phyloP scores from a whole-genome alignment of 2,329 filamentous ascomycete genomes.

The Cadophora luteo-olivacea region DNA sequence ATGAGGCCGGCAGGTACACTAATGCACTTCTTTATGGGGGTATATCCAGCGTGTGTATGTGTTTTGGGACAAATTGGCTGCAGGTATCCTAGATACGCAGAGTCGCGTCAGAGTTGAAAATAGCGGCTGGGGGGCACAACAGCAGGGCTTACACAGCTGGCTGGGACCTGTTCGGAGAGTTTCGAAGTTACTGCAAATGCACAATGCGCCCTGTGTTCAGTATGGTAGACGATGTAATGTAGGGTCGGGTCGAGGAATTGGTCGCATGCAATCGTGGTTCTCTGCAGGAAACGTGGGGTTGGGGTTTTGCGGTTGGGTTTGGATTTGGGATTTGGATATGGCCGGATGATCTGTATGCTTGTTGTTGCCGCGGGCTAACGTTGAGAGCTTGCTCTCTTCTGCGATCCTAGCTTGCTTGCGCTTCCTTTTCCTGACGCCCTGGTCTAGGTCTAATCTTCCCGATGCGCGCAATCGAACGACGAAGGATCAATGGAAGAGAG shows the following conservation, averaged over 20 bases:
- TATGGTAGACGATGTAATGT: conserved; percentile 4
- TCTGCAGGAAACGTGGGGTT: conserved; percentile 24
- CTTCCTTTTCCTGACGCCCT: not conserved
- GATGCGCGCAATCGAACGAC: conserved; percentile 1
- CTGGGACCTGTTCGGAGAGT: conserved; percentile 21
- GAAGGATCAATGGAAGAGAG: conserved; percentile 23
- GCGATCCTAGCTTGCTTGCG: not conserved
- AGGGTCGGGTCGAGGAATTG: conserved; percentile 20
- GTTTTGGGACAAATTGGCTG: conserved; percentile 19
- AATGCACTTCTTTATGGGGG: conserved; percentile 38
- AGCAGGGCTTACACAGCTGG: conserved; percentile 30
- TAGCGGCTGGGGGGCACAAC: conserved; percentile 17
- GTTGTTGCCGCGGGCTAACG: conserved; percentile 8
- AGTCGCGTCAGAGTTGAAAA: conserved; percentile 33
- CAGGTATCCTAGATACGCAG: conserved; percentile 26
- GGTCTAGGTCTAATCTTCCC: not conserved
- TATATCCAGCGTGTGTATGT: conserved; percentile 27
- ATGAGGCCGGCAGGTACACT: conserved; percentile 30
- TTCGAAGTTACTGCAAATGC: conserved; percentile 31
- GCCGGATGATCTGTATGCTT: conserved; percentile 16
- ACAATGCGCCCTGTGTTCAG: conserved; percentile 37
- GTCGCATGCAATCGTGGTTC: conserved; percentile 20
- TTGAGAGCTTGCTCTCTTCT: not conserved
- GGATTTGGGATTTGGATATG: conserved; percentile 15
- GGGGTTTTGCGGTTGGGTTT: conserved; percentile 1